Base-by-base conservation (phyloP, 805 yeast species). In the Yarrowia alimentaria region DNA sequence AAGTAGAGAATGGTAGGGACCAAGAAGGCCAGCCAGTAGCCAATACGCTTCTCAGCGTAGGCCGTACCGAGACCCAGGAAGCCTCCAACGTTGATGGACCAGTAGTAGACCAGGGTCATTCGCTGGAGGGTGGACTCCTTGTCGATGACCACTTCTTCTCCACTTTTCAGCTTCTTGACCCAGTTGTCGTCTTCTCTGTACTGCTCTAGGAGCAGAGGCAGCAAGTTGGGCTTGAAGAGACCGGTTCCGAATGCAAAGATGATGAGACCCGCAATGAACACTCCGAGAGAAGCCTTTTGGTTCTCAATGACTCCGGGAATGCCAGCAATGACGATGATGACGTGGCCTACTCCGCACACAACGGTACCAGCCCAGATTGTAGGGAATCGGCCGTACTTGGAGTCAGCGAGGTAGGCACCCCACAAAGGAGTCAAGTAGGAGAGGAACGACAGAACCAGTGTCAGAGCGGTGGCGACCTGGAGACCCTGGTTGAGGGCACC, bases 301-400 rank as follows among this genome's bases (percentile, higher is more conserved):
- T 83, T 87, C 63, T 86, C 96, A 57, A 91, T 69, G 17, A 76
- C 76, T 9, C 95, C 95, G n/a, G 72, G 72, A 13, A 96, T 96
- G 11, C 37, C 40, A 8, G 54, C 18, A 30, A 55, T 54, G 5
- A 16, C 30, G 17, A 75, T 80, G 53, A 75, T 63, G 38, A 75
- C 73, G 57, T 76, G 80, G 8, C 78, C 68, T 31, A 76, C 48
- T 24, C 71, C 71, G 31, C 79, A 79, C 42, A 70, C 64, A 55
- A 67, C 55, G 24, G 70, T 76, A 59, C 80, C 80, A 54, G 70
- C 62, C 74, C 76, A 71, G 51, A 76, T 73, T 17, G 78, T 69
- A 58, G 68, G 72, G 54, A 68, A 70, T 56, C 72, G 73, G 52
- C 80, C 80, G 20, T 69, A 53, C 45, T 62, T 65, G 16, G 76